Evolutionary conservation across 495 filamentous ascomycete species (phyloP), one percentile per base, ranked within the genome.

Genomic region (Hypoxylon subgilvum): DNA sequence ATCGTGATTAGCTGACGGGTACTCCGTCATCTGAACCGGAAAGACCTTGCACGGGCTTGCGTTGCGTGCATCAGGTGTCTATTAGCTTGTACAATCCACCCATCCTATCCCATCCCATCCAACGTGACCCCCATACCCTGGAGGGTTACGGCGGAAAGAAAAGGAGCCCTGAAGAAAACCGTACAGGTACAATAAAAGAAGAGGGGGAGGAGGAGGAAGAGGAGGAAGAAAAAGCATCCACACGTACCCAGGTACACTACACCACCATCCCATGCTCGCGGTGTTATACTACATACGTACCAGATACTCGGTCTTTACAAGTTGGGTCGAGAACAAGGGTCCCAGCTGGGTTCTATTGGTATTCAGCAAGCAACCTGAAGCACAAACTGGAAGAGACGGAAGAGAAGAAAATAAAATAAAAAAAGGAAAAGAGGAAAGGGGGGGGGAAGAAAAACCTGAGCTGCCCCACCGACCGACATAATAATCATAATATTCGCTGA

Each of bases 11-110:
- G 57, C 62, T 61, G 62, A 65, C 56, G 57, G 61, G 51, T 60
- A 65, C 62, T 57, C 61, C 62, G 62, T 65, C 62, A 65, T 65
- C 62, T 65, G 62, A 57, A 52, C 62, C 62, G 50, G 56, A 60
- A 67, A 51, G 63, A 55, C 52, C 53, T 65, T 57, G 61, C 64
- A 66, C 67, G n/a, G n/a, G 48, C 64, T 60, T 63, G 62, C 59
- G 62, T 66, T 68, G 62, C 63, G 67, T 69, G 67, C 67, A 69
- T 67, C 63, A 66, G 67, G 63, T 62, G 50, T 48, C 59, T 69
- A 69, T 59, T 64, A 64, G 66, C 55, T 61, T 59, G 59, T 64
- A 60, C 49, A 59, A 63, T 66, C 62, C 58, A 60, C n/a, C n/a
- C n/a, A n/a, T n/a, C n/a, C n/a, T n/a, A n/a, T n/a, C 62, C 63